Conservation (phyloP, 139 green algal species). For the Ettlia oleoabundans region DNA sequence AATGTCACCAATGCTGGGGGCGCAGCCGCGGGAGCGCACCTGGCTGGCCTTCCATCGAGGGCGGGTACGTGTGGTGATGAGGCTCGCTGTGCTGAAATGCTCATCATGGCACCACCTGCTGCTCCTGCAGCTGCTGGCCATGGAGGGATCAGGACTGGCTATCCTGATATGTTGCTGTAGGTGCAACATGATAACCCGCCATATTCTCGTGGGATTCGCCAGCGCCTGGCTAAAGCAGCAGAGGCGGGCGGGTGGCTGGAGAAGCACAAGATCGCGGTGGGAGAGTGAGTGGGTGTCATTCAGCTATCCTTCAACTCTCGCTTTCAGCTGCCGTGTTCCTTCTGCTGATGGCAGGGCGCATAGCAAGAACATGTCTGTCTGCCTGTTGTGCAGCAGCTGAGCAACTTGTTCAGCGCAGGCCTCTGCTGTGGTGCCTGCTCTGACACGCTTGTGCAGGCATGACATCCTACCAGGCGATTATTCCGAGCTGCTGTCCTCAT, state of each 20-base stretch:
- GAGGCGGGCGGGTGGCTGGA: conserved; percentile 34
- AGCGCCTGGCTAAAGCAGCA: conserved; percentile 1
- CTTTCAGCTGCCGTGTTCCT: too few species aligned
- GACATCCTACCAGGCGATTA: conserved; percentile 41
- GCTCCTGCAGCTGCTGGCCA: not conserved
- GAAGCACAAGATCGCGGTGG: conserved; percentile 51
- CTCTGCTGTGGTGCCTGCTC: not conserved
- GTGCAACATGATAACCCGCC: conserved; percentile 4
- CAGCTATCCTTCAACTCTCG: too few species aligned
- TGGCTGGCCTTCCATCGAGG: conserved; percentile 52
- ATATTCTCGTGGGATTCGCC: conserved; percentile 30
- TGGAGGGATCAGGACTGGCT: too few species aligned
- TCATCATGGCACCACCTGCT: not conserved
- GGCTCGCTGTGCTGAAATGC: not conserved
- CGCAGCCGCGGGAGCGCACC: conserved; percentile 4
- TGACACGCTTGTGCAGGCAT: not conserved
- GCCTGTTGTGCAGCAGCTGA: too few species aligned
- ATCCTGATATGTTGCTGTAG: too few species aligned
- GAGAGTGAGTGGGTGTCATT: conserved; percentile 30
- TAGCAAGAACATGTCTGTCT: not conserved
- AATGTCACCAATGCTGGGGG: conserved; percentile 45
- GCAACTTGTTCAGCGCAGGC: too few species aligned
- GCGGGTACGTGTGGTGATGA: not conserved
- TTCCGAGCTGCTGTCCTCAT: conserved; percentile 39
- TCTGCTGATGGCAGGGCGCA: not conserved